phyloP scores from a whole-genome alignment of 2,329 filamentous ascomycete species.

The Alternaria sp. region DNA sequence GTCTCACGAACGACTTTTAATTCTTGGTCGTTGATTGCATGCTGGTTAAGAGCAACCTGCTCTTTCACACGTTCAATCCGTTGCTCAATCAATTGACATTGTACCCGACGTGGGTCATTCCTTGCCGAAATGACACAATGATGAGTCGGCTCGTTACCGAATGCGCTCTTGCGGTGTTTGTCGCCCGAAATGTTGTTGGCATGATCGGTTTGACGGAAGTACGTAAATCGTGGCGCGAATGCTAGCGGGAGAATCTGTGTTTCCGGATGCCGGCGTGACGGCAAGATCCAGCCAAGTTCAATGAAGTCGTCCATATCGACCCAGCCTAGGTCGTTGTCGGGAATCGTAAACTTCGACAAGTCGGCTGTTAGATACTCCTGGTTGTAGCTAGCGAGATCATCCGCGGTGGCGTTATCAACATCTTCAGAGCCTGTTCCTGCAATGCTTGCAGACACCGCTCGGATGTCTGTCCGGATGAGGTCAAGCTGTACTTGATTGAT shows the following conservation, averaged over 20 bases:
- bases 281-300: constrained; percentile 94
- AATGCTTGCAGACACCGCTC: constrained; percentile 91
- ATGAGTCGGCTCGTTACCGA: constrained; percentile 92
- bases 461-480: constrained; percentile 86
- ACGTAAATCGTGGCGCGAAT: constrained; percentile 93
- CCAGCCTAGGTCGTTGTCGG: constrained; percentile 94
- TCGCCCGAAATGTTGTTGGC: constrained; percentile 80
- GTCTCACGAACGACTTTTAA: constrained; percentile 63
- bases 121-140: constrained; percentile 85
- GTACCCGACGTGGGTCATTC: constrained; percentile 82
- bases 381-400: constrained; percentile 63
- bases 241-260: constrained; percentile 93
- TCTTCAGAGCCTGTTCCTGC: constrained; percentile 79
- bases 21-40: constrained; percentile 77
- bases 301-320: constrained; percentile 99
- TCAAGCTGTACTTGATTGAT: constrained; percentile 95
- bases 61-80: constrained; percentile 78
- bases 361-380: constrained; percentile 59
- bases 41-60: constrained; percentile 77
- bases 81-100: constrained; percentile 81
- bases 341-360: constrained; percentile 90
- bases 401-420: constrained; percentile 70
- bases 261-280: constrained; percentile 85
- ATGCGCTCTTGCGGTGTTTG: constrained; percentile 81
- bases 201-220: constrained; percentile 96